Conservation (phyloP, 306 rosid genomes). For the Castanea mollissima region DNA sequence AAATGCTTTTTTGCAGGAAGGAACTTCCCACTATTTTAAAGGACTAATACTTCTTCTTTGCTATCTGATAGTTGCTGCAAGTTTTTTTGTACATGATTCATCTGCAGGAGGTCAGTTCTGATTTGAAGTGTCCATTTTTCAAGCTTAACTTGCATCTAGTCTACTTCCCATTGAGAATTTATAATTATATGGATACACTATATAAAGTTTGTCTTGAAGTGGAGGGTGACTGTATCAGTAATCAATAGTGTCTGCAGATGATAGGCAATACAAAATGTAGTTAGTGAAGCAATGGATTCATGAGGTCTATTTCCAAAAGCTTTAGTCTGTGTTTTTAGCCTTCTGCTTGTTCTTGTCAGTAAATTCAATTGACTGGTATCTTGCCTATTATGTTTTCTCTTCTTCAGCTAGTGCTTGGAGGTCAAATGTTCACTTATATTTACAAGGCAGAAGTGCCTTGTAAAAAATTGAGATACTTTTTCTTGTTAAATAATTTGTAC, state of each 20-base stretch:
- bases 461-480: background rate
- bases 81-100: conserved; percentile 76
- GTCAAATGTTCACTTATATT: background rate
- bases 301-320: conserved; percentile 9
- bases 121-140: background rate
- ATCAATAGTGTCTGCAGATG: conserved; percentile 14
- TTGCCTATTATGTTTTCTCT: conserved; percentile 1
- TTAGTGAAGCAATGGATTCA: background rate
- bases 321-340: background rate
- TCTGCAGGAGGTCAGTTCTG: conserved; percentile 21
- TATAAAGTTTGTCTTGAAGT: background rate
- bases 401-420: conserved; percentile 12
- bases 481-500: background rate
- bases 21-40: conserved; percentile 74
- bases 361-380: background rate
- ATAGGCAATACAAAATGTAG: conserved; percentile 1
- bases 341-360: conserved; percentile 18
- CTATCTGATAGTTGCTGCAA: conserved; percentile 79
- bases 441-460: background rate
- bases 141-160: background rate
- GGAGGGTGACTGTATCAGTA: background rate
- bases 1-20: conserved; percentile 57
- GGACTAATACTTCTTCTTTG: conserved; percentile 81
- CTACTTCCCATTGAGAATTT: background rate
- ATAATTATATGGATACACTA: background rate